phyloP scores from a whole-genome alignment of 768 basidiomycete species.

The Clavulina sp. region DNA sequence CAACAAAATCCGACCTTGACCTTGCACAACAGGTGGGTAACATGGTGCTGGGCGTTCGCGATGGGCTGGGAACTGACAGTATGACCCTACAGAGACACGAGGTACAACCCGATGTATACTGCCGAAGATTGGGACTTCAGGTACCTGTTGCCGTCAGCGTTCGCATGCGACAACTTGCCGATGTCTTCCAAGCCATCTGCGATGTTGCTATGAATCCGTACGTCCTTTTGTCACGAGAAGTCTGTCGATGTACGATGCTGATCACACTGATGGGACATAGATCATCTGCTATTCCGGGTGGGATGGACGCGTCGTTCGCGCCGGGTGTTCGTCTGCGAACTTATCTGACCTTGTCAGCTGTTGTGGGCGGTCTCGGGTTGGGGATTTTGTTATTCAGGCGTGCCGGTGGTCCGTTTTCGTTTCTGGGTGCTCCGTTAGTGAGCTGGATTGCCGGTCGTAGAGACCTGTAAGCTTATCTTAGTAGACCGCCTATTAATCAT shows the following conservation, averaged over 20 bases:
- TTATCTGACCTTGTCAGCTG: conserved; percentile 54
- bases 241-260: not conserved
- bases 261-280: conserved; percentile 20
- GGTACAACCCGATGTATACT: conserved; percentile 96
- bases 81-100: conserved; percentile 57
- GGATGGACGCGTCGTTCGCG: conserved; percentile 61
- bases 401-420: conserved; percentile 16
- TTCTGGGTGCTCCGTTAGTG: conserved; percentile 43
- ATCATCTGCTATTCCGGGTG: conserved; percentile 57
- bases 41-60: not conserved
- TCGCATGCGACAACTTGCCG: conserved; percentile 65
- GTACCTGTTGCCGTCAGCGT: conserved; percentile 92
- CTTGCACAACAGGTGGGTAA: conserved; percentile 71
- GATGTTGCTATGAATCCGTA: conserved; percentile 76
- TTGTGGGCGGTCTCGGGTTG: conserved; percentile 59
- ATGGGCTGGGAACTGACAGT: not conserved
- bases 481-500: too few relatives aligned
- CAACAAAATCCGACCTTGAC: conserved; percentile 97
- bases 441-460: conserved; percentile 46
- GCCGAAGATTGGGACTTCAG: conserved; percentile 70
- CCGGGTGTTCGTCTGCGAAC: conserved; percentile 48
- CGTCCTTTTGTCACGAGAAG: conserved; percentile 27
- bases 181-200: conserved; percentile 76
- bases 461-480: conserved; percentile 24
- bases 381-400: conserved; percentile 49